Evolutionary conservation across 768 basidiomycete species (phyloP).

Genomic region (Pisolithus marmoratus): DNA sequence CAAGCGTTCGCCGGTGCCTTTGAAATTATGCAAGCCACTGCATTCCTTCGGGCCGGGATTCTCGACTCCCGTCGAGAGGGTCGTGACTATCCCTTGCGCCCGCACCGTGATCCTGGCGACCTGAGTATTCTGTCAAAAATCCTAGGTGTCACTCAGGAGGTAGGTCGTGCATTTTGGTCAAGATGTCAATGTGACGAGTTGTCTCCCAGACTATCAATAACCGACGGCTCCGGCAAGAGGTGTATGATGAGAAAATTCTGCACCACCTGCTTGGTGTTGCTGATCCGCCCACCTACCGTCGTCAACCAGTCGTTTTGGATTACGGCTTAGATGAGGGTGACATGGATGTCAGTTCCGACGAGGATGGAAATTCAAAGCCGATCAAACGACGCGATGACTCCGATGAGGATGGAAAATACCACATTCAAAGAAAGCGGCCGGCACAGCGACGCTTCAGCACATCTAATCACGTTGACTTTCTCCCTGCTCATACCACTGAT

Average conservation of each 20-base stretch:
- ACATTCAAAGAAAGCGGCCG: constrained; percentile 43
- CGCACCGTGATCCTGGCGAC: constrained; percentile 48
- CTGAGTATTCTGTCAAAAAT: constrained; percentile 77
- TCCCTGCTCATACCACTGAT: constrained; percentile 48
- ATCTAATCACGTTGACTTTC: constrained; percentile 25
- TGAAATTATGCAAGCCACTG: constrained; percentile 66
- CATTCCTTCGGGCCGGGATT: constrained; percentile 60
- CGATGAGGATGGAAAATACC: constrained; percentile 57
- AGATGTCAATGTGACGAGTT: constrained; percentile 3
- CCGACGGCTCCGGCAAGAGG: constrained; percentile 60
- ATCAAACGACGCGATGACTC: constrained; percentile 18
- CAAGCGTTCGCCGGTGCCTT: constrained; percentile 79
- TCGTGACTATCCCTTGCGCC: constrained; percentile 39
- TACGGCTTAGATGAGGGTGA: constrained; percentile 40
- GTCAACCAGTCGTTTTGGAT: constrained; percentile 21
- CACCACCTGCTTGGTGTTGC: constrained; percentile 53
- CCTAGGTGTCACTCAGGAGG: constrained; percentile 82
- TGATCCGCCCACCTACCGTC: constrained; percentile 14
- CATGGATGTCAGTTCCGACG: constrained; percentile 22
- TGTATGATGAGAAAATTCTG: constrained; percentile 54
- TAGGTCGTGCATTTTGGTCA: constrained; percentile 25
- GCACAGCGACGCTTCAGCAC: constrained; percentile 43
- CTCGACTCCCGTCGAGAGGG: constrained; percentile 52
- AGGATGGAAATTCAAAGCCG: constrained; percentile 20
- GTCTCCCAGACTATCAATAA: constrained; percentile 63